A percentile compares a stretch with the other conserved stretches of the same genome.
These are phyloP conservation scores for Suillus subaureus DNA, from an alignment of 768 basidiomycete genomes.

Conservation along the genomic window DNA sequence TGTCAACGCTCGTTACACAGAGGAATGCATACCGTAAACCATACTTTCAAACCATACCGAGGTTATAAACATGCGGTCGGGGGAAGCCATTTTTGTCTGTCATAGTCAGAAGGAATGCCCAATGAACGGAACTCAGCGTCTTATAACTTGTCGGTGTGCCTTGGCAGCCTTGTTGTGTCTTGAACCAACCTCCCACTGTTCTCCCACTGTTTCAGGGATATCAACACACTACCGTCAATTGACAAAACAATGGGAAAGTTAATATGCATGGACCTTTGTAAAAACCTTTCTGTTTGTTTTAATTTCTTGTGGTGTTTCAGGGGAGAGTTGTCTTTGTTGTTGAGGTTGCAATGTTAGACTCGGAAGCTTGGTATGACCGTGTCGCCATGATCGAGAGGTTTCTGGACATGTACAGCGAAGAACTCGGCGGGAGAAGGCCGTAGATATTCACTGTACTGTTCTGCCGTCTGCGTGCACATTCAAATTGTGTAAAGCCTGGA, in stretches of 20 bases:
- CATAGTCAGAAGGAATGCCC: neutral
- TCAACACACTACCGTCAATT: neutral
- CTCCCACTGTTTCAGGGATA: neutral
- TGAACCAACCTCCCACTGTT: neutral
- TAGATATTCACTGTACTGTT: neutral
- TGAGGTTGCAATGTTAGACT: too few species aligned
- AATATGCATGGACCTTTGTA: neutral
- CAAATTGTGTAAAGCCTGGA: neutral
- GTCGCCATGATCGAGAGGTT: neutral
- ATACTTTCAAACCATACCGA: slow-evolving; percentile 9
- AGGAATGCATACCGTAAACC: slow-evolving; percentile 2
- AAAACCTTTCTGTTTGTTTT: neutral
- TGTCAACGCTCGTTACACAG: neutral
- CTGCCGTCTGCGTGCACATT: neutral
- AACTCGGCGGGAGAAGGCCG: neutral
- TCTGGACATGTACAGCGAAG: neutral
- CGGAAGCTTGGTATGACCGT: neutral
- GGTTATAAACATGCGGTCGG: slow-evolving; percentile 7
- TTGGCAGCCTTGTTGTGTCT: slow-evolving; percentile 1
- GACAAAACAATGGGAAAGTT: slow-evolving; percentile 1
- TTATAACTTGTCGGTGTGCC: neutral
- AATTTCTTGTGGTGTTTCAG: neutral
- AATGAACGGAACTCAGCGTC: neutral
- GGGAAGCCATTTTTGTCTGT: neutral
- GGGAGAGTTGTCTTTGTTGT: neutral